These are phyloP conservation scores for Carex scoparia DNA, from an alignment of 176 grass and related monocot species.

Conservation along the genomic window DNA sequence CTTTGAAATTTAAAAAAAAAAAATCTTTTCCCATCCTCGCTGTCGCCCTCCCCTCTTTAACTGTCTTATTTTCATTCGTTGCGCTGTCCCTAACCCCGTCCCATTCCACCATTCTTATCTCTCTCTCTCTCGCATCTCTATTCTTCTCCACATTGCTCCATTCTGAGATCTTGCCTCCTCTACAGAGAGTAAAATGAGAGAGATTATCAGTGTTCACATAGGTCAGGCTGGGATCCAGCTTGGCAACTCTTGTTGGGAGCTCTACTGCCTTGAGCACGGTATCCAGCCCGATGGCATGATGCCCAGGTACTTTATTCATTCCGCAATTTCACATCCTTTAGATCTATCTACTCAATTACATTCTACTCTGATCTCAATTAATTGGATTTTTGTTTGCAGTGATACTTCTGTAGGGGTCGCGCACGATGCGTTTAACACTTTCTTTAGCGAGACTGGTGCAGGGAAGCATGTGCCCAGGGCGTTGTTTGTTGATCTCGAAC, in stretches of 20 bases:
- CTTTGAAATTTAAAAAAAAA: not conserved
- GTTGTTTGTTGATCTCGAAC: constrained; percentile 24
- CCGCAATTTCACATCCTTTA: not conserved
- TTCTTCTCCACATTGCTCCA: not conserved
- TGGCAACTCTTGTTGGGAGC: constrained; percentile 29
- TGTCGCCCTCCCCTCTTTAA: constrained; percentile 15
- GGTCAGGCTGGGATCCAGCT: constrained; percentile 31
- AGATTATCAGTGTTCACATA: constrained; percentile 30
- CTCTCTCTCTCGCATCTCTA: not conserved
- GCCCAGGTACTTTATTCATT: constrained; percentile 14
- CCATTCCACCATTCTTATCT: not conserved
- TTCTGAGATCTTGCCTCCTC: constrained; percentile 13
- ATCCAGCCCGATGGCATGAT: constrained; percentile 30
- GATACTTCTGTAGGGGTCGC: constrained; percentile 11
- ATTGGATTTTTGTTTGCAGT: not conserved
- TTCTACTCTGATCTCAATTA: constrained; percentile 7
- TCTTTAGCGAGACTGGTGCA: constrained; percentile 24
- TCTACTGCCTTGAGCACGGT: constrained; percentile 26
- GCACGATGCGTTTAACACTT: constrained; percentile 20
- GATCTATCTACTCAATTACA: constrained; percentile 20
- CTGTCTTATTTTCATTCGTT: constrained; percentile 9
- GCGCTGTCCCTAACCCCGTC: constrained; percentile 8
- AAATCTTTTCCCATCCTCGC: not conserved
- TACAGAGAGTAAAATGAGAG: constrained; percentile 7
- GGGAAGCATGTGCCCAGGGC: constrained; percentile 25